Evolutionary conservation across 805 yeast genomes (phyloP), one percentile per base, ranked within the genome.

Genomic region (Lachancea lanzarotensis): DNA sequence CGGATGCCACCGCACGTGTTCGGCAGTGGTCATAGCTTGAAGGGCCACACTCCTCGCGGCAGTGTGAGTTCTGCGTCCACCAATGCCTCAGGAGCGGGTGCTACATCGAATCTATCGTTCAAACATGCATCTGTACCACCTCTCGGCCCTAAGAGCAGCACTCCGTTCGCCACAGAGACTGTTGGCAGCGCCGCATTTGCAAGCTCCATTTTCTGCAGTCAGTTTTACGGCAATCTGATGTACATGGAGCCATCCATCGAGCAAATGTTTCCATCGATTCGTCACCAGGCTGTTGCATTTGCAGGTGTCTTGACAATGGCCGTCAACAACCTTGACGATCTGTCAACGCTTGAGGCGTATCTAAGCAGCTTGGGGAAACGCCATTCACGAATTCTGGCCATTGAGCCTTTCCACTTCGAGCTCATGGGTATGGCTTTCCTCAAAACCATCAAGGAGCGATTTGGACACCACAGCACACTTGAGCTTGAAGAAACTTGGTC

Each of bases 241-340:
- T 62, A 76, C 0, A 75, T 78, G 74, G 78, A 75, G 52, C 80
- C 86, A 0, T 67, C 67, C 12, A 68, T 87, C 49, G 87, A 81
- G 52, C 71, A 68, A 33, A 59, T 79, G 57, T 84, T 83, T 60
- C 95, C 95, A 0, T 78, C 85, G 5, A 78, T 85, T 51, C 75
- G 75, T 50, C 89, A 84, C 58, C 95, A 87, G 65, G 88, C 93
- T 1, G 76, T 79, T 13, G 76, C 90, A 7, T 82, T 86, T 68
- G 88, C 91, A 0, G 89, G 90, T 4, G 86, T 86, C 16, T 62
- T 87, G 53, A 75, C 84, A 25, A 72, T 79, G 35, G 84, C 90
- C 2, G 77, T 86, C 47, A 64, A 74, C 25, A 79, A 78, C 52
- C 67, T 86, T 42, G 89, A 83, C 43, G 72, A 80, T 51, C 67